phyloP scores from a whole-genome alignment of 768 basidiomycete genomes.

The Tubosaeta sp. region DNA sequence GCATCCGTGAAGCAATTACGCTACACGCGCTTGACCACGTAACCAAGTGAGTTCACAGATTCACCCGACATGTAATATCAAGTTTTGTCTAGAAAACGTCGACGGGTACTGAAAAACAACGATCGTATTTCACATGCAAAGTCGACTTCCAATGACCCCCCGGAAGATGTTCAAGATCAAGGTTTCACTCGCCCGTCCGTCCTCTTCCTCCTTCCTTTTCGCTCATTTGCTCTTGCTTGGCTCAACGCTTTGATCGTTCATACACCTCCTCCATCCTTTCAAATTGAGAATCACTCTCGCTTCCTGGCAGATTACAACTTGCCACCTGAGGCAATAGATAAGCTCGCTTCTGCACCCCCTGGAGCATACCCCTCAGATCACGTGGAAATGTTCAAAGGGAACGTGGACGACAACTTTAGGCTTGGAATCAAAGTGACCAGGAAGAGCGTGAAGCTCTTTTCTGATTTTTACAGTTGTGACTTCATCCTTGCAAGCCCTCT shows the following conservation, averaged over 20 bases:
- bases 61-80: not conserved
- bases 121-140: slow-evolving; percentile 76
- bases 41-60: slow-evolving; percentile 54
- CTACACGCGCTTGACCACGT: slow-evolving; percentile 88
- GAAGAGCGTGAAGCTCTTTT: slow-evolving; percentile 88
- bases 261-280: slow-evolving; percentile 64
- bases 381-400: slow-evolving; percentile 92
- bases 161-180: slow-evolving; percentile 87
- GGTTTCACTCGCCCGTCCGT: slow-evolving; percentile 96
- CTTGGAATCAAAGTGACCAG: slow-evolving; percentile 89
- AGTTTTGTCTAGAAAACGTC: slow-evolving; percentile 66
- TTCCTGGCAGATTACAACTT: slow-evolving; percentile 82
- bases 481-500: slow-evolving; percentile 91
- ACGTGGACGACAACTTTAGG: slow-evolving; percentile 92
- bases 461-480: slow-evolving; percentile 88
- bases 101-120: slow-evolving; percentile 88
- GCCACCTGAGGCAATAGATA: slow-evolving; percentile 76
- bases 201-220: slow-evolving; percentile 89
- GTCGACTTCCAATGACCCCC: slow-evolving; percentile 52
- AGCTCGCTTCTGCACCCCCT: slow-evolving; percentile 65
- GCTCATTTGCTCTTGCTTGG: slow-evolving; percentile 83
- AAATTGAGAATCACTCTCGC: slow-evolving; percentile 84
- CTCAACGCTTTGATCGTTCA: slow-evolving; percentile 73
- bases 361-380: slow-evolving; percentile 86
- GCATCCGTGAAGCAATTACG: slow-evolving; percentile 62